Evolutionary conservation across 371 early-diverging fungal genomes (phyloP), one percentile per base, ranked within the genome.

Genomic region (Mycotypha africana): DNA sequence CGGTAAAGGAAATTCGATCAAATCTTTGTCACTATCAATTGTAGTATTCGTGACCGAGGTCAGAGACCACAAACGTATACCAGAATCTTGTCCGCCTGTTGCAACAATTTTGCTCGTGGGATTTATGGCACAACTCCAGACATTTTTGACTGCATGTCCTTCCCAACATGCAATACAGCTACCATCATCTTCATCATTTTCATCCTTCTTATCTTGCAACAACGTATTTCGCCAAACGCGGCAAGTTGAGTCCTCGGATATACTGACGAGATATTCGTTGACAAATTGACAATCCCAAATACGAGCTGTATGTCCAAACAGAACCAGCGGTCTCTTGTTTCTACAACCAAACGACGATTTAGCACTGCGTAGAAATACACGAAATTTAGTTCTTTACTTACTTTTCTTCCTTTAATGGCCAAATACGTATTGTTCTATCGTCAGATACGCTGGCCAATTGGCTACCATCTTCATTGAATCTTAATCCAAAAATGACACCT

Each of bases 241-340:
- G 38, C 91, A 91, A 0, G 88, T 83, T 1, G 85, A 64, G 50
- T 93, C 93, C 54, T 79, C 89, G 2, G 82, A 78, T 14, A 85
- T 78, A 53, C 82, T 84, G 28, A 85, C 69, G 1, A 89, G 53
- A 42, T 75, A 70, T 22, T 67, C 58, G 17, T 74, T 77, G 0
- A 78, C 62, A 46, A 89, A 64, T 25, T 78, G 74, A 50, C 87
- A 84, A 62, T 81, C 84, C 93, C 93, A 93, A 1, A 93, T 71
- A 22, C 92, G 81, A 4, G 89, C 84, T 15, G 76, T 73, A 48
- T 93, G 93, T 0, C 93, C 93, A 57, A 68, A 88, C n/a, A 91
- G 60, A 0, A 78, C 64, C 1, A 61, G 17, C 0, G 77, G 70
- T 36, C 67, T 66, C 2, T 53, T 47, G 11, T 68, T 75, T 40